Conservation (phyloP, 768 basidiomycete species). For the Xanthoconium stramineum region DNA sequence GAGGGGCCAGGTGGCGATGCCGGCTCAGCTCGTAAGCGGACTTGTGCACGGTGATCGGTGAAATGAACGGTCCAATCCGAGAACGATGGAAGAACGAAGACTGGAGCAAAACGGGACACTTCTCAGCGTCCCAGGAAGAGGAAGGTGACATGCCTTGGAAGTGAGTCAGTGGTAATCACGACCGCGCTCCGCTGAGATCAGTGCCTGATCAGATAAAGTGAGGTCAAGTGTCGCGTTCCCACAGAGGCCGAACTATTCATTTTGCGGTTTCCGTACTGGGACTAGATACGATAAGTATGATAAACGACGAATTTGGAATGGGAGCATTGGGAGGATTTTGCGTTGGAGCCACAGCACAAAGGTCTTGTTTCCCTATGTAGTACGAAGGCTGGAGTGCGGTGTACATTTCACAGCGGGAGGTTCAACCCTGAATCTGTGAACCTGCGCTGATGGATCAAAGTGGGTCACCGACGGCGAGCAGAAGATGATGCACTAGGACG, state of each 20-base stretch:
- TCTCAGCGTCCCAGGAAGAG: conserved; percentile 11
- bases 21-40: conserved; percentile 17
- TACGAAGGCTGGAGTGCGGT: background rate
- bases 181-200: conserved; percentile 21
- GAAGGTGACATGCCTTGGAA: conserved; percentile 25
- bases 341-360: background rate
- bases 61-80: conserved; percentile 24
- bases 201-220: conserved; percentile 31
- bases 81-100: conserved; percentile 26
- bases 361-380: background rate
- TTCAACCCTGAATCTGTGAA: conserved; percentile 21
- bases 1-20: conserved; percentile 9
- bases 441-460: conserved; percentile 5
- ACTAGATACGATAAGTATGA: conserved; percentile 17
- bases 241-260: conserved; percentile 26
- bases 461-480: conserved; percentile 29
- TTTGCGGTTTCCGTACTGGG: conserved; percentile 16
- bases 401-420: conserved; percentile 7
- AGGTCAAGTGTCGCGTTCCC: conserved; percentile 20
- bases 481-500: conserved; percentile 19
- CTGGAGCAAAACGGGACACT: conserved; percentile 5
- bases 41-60: conserved; percentile 18
- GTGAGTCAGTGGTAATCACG: conserved; percentile 25
- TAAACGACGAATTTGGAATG: conserved; percentile 8
- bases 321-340: conserved; percentile 6